These are phyloP conservation scores for Phytophthora pluvialis DNA, from an alignment of 352 stramenopile species.

Conservation along the genomic window DNA sequence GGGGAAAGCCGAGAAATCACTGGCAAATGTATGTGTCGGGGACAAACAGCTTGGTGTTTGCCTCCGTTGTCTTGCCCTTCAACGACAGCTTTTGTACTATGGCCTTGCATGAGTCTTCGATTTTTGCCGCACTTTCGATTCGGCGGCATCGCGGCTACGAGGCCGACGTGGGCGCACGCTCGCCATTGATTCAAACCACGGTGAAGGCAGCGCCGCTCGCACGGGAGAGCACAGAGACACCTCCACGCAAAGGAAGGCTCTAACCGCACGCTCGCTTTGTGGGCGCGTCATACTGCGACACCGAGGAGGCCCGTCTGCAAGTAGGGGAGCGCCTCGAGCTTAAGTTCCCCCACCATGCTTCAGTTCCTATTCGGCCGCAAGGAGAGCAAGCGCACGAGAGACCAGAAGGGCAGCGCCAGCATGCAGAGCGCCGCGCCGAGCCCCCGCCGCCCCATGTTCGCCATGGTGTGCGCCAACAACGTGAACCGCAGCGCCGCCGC, in stretches of 20 bases:
- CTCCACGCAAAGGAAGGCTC: background rate
- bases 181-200: background rate
- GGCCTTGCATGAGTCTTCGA: no score
- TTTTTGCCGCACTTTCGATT: conserved; percentile 12
- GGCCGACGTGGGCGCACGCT: background rate
- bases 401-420: conserved; percentile 10
- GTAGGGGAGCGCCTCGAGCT: conserved; percentile 9
- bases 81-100: background rate
- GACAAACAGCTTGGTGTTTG: background rate
- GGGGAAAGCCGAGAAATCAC: background rate
- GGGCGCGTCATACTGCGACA: conserved; percentile 26
- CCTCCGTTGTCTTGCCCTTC: background rate
- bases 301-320: conserved; percentile 9
- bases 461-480: conserved; percentile 89
- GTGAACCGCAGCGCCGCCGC: conserved; percentile 87
- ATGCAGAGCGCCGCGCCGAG: conserved; percentile 19
- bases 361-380: conserved; percentile 38
- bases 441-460: conserved; percentile 48
- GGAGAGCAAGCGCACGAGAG: conserved; percentile 12
- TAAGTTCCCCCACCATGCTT: conserved; percentile 34
- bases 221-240: background rate
- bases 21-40: background rate
- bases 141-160: background rate
- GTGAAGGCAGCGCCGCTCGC: no score
- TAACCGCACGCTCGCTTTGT: background rate